These are phyloP conservation scores for Eucommia ulmoides DNA, from an alignment of 257 asterid genomes.

Conservation along the genomic window DNA sequence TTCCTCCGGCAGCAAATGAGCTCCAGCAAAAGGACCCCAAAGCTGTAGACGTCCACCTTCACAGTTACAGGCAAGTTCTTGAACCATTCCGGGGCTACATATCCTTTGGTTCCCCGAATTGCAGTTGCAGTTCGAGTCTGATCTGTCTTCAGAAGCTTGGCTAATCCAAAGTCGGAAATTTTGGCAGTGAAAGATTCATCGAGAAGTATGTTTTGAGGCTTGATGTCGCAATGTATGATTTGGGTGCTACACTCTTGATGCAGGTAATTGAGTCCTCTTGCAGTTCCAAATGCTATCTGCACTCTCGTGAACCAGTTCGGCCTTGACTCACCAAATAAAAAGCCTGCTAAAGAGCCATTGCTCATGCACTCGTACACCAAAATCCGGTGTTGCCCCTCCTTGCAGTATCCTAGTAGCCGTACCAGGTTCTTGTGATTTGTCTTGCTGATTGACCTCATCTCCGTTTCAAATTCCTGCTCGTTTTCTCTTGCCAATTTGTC, in stretches of 20 bases:
- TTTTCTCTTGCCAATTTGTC: constrained; percentile 28
- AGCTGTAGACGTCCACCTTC: constrained; percentile 53
- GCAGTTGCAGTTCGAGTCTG: constrained; percentile 30
- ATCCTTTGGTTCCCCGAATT: constrained; percentile 48
- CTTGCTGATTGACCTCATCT: constrained; percentile 37
- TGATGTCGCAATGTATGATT: constrained; percentile 47
- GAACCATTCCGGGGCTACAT: constrained; percentile 61
- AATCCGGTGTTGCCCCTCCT: constrained; percentile 31
- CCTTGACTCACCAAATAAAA: constrained; percentile 24
- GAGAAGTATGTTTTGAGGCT: constrained; percentile 51
- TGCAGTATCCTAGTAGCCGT: constrained; percentile 37
- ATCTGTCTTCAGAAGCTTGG: constrained; percentile 34
- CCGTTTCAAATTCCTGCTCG: constrained; percentile 51
- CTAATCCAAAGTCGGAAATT: constrained; percentile 52
- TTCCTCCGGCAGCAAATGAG: constrained; percentile 29
- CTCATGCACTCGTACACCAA: constrained; percentile 35
- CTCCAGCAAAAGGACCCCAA: constrained; percentile 42
- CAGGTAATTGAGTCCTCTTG: constrained; percentile 32
- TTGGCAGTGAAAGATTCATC: constrained; percentile 30
- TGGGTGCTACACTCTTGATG: constrained; percentile 44
- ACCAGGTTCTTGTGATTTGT: constrained; percentile 64
- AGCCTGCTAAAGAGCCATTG: constrained; percentile 31
- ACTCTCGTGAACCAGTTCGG: constrained; percentile 44
- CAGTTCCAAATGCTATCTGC: constrained; percentile 31
- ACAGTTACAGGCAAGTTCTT: constrained; percentile 25